Conservation (phyloP, 306 rosid genomes). For the Amphicarpaea edgeworthii region DNA sequence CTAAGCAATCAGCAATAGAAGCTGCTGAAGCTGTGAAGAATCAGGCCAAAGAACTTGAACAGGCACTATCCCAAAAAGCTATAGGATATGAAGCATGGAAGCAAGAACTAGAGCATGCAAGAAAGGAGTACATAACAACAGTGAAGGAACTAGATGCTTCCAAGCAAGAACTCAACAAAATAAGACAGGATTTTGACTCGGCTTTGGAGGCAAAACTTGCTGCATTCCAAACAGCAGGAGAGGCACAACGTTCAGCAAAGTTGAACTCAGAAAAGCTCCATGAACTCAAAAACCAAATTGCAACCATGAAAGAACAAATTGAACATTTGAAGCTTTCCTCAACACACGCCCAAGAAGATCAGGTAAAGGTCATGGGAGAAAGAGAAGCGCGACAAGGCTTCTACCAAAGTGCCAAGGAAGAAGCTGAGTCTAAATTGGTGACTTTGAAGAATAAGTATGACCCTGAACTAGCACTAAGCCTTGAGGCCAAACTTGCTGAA, state of each 20-base stretch:
- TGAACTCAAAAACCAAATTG: slow-evolving; percentile 70
- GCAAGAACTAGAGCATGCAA: slow-evolving; percentile 72
- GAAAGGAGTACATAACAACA: slow-evolving; percentile 64
- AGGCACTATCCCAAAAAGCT: slow-evolving; percentile 57
- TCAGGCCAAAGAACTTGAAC: slow-evolving; percentile 71
- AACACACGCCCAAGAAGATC: slow-evolving; percentile 59
- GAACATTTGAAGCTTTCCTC: slow-evolving; percentile 63
- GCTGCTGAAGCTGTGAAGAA: slow-evolving; percentile 70
- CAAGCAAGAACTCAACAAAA: slow-evolving; percentile 83
- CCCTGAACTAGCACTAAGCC: slow-evolving; percentile 46
- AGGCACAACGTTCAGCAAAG: slow-evolving; percentile 79
- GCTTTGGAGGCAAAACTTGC: slow-evolving; percentile 82
- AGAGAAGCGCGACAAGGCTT: slow-evolving; percentile 48
- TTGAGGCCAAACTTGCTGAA: slow-evolving; percentile 65
- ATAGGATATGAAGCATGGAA: slow-evolving; percentile 70
- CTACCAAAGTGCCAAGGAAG: slow-evolving; percentile 56
- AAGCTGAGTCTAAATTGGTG: slow-evolving; percentile 53
- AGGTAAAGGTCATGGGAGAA: slow-evolving; percentile 52
- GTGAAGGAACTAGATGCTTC: slow-evolving; percentile 80
- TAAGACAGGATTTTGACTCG: slow-evolving; percentile 86
- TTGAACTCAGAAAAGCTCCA: slow-evolving; percentile 59
- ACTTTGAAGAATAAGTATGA: slow-evolving; percentile 62
- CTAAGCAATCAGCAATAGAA: slow-evolving; percentile 72
- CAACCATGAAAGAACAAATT: slow-evolving; percentile 63
- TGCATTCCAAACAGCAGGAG: slow-evolving; percentile 92